A percentile compares a stretch with the other conserved stretches of the same genome.
Evolutionary conservation across 805 yeast species (phyloP).

Genomic region (Lipomyces japonicus): DNA sequence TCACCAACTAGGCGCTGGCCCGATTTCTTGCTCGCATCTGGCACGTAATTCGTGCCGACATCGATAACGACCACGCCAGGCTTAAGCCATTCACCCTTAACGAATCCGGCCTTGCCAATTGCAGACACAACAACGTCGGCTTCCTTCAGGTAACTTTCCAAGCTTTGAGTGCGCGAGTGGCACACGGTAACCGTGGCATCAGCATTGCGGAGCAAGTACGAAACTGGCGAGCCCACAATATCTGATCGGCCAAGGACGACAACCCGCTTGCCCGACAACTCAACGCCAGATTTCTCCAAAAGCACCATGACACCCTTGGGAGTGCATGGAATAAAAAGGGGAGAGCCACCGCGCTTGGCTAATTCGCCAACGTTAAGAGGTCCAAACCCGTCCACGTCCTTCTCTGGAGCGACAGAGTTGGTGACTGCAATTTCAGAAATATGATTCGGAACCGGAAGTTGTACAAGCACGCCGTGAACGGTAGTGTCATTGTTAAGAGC

Average conservation of each 20-base stretch:
- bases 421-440: conserved; percentile 78
- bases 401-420: conserved; percentile 69
- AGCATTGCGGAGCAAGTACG: conserved; percentile 69
- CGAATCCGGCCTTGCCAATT: conserved; percentile 78
- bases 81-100: conserved; percentile 85
- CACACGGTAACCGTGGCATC: conserved; percentile 84
- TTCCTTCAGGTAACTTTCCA: conserved; percentile 52
- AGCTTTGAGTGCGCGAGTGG: conserved; percentile 67
- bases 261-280: conserved; percentile 72
- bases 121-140: conserved; percentile 94
- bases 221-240: conserved; percentile 92
- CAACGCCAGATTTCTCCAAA: conserved; percentile 63
- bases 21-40: conserved; percentile 67
- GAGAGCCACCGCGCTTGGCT: conserved; percentile 78
- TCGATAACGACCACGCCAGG: conserved; percentile 82
- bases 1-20: conserved; percentile 92
- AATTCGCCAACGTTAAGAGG: conserved; percentile 85
- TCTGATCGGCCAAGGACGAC: conserved; percentile 94
- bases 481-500: conserved; percentile 66
- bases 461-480: conserved; percentile 85
- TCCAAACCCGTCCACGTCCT: conserved; percentile 96
- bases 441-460: conserved; percentile 81
- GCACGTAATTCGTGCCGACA: conserved; percentile 89
- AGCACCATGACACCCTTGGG: conserved; percentile 89
- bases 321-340: conserved; percentile 86